phyloP scores from a whole-genome alignment of 164 flowering plant genomes.

The Warburgia ugandensis region DNA sequence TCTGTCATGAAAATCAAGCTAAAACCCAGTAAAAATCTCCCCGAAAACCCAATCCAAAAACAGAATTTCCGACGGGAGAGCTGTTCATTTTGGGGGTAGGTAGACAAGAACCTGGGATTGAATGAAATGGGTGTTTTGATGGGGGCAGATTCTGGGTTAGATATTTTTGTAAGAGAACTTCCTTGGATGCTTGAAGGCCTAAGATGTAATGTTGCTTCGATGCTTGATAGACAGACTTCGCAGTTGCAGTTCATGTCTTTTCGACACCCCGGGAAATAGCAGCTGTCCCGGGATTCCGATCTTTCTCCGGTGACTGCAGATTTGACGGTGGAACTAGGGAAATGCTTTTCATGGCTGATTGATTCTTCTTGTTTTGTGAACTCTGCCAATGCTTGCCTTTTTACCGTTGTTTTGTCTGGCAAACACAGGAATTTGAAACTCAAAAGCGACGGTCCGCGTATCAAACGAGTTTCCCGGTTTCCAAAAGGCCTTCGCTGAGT shows the following conservation, averaged over 20 bases:
- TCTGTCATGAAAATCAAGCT: slow-evolving; percentile 33
- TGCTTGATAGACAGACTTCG: slow-evolving; percentile 74
- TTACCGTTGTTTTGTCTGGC: background rate
- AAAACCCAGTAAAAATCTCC: slow-evolving; percentile 25
- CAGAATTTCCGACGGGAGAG: background rate
- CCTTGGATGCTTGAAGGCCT: slow-evolving; percentile 48
- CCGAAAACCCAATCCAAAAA: slow-evolving; percentile 9
- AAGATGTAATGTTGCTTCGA: slow-evolving; percentile 81
- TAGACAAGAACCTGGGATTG: slow-evolving; percentile 5
- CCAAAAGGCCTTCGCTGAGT: too few relatives aligned
- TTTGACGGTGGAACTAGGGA: background rate
- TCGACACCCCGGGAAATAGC: slow-evolving; percentile 74
- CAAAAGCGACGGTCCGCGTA: slow-evolving; percentile 7
- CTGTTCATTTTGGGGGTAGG: slow-evolving; percentile 28
- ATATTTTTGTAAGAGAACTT: slow-evolving; percentile 44
- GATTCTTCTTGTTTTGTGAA: background rate
- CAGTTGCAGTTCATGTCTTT: slow-evolving; percentile 83
- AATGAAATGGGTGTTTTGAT: background rate
- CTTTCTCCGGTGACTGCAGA: slow-evolving; percentile 10
- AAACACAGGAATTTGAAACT: background rate
- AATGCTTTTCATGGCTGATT: background rate
- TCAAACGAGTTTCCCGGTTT: too few relatives aligned
- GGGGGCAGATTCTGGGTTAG: slow-evolving; percentile 21
- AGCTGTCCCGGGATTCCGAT: slow-evolving; percentile 45
- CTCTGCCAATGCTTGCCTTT: background rate